Conservation (phyloP, 2,329 filamentous ascomycete genomes). For the Penicillium capsulatum region DNA sequence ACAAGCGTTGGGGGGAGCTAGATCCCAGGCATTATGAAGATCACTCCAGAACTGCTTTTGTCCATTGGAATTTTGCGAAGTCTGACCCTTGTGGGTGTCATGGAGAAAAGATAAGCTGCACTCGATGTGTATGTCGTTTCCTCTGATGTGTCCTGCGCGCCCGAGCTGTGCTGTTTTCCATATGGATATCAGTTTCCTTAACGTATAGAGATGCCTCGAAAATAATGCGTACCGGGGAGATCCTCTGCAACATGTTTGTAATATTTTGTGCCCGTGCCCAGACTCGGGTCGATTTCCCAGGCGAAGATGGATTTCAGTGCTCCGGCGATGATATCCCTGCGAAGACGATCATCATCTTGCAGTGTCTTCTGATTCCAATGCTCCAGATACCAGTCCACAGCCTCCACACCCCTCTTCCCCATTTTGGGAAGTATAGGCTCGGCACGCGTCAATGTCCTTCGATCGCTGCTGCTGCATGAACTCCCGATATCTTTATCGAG, state of each 20-base stretch:
- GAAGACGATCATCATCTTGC: neutral
- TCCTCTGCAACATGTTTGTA: neutral
- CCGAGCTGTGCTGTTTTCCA: neutral
- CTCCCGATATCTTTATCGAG: neutral
- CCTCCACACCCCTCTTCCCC: neutral
- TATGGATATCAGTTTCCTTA: neutral
- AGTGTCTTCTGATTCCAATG: neutral
- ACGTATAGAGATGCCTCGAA: neutral
- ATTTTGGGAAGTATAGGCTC: neutral
- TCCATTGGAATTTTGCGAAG: neutral
- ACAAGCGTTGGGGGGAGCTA: neutral
- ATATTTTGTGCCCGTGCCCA: neutral
- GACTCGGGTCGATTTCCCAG: neutral
- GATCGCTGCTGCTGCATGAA: neutral
- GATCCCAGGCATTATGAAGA: neutral
- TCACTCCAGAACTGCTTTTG: neutral
- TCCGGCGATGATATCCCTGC: neutral
- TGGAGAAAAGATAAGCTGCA: neutral
- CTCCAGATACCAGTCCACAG: neutral
- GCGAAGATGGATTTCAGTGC: neutral
- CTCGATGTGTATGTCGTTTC: neutral
- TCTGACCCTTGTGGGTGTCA: neutral
- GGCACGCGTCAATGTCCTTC: neutral
- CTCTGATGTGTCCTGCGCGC: neutral
- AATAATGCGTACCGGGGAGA: neutral